Evolutionary conservation across 257 asterid species (phyloP), one percentile per base, ranked within the genome.

Genomic region (Thymus quinquecostatus): DNA sequence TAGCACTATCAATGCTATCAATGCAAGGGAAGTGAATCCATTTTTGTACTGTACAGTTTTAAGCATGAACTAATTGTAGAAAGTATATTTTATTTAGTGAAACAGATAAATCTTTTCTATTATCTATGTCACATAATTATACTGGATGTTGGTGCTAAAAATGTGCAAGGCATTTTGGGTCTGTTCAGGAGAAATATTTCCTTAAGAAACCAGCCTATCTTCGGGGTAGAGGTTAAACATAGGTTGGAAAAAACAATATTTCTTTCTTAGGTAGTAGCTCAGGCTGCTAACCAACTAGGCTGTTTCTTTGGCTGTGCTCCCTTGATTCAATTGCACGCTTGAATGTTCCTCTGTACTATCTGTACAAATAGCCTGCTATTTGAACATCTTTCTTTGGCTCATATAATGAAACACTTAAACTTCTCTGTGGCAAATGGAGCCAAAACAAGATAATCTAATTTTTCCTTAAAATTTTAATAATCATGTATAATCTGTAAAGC

Each of bases 401-500:
- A n/a, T 41, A 8, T 69, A 29, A 21, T 43, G 58, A 69, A 45
- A 29, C 8, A 30, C 4, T 57, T 62, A 44, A 43, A 47, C 72
- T 57, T 30, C 38, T 56, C 43, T 6, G 43, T 55, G 13, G 60
- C 28, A 27, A 58, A n/a, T 70, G n/a, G 4, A 30, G 44, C 38
- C 32, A 29, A 30, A 64, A 43, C 64, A 54, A 30, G 47, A 14
- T 43, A 53, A 6, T 36, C 9, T 43, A 55, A 29, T 43, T 55
- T 54, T 2, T 13, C 60, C 38, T 72, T 58, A 48, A 72, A n/a
- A 34, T 21, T 60, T 72, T 12, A 27, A 28, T 33, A 30, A 5
- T 61, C 27, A 7, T 10, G 14, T 38, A n/a, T 55, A 9, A 64
- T 54, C 34, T 28, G 41, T 44, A 50, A 58, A 63, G 50, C 56